Evolutionary conservation across 2,329 filamentous ascomycete species (phyloP).

Genomic region (Cladosporium colombiae): DNA sequence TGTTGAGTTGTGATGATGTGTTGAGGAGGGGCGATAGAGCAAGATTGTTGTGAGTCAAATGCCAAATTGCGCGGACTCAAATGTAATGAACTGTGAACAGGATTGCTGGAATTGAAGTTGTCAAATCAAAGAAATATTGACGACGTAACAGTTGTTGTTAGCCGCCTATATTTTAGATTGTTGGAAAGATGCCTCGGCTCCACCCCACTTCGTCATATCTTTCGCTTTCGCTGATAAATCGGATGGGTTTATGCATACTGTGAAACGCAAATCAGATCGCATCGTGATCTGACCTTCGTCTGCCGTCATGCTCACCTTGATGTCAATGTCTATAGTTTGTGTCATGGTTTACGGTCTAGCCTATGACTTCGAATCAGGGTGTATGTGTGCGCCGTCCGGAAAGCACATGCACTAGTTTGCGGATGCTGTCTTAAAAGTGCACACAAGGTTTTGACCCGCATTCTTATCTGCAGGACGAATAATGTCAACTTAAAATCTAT

Average conservation of each 20-base stretch:
- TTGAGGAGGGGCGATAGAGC: background rate
- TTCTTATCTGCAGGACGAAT: background rate
- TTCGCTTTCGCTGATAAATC: slow-evolving; percentile 1
- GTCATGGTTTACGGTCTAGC: background rate
- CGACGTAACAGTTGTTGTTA: background rate
- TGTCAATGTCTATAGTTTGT: background rate
- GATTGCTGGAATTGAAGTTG: background rate
- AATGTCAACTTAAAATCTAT: background rate
- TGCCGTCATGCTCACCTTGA: background rate
- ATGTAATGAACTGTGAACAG: background rate
- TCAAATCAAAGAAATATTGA: background rate
- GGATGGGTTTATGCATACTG: slow-evolving; percentile 2
- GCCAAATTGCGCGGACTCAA: slow-evolving; percentile 22
- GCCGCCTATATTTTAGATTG: background rate
- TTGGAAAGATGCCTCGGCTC: background rate
- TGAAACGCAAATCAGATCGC: background rate
- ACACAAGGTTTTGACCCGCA: background rate
- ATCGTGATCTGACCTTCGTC: background rate
- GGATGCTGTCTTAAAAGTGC: background rate
- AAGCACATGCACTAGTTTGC: too few relatives aligned
- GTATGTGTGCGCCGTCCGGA: background rate
- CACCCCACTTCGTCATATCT: background rate
- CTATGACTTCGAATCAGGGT: background rate
- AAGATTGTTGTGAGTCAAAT: background rate
- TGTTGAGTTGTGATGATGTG: background rate